A percentile compares a stretch with the other conserved stretches of the same genome.
phyloP scores from a whole-genome alignment of 2,329 filamentous ascomycete genomes.

The Fusarium protoensiforme region DNA sequence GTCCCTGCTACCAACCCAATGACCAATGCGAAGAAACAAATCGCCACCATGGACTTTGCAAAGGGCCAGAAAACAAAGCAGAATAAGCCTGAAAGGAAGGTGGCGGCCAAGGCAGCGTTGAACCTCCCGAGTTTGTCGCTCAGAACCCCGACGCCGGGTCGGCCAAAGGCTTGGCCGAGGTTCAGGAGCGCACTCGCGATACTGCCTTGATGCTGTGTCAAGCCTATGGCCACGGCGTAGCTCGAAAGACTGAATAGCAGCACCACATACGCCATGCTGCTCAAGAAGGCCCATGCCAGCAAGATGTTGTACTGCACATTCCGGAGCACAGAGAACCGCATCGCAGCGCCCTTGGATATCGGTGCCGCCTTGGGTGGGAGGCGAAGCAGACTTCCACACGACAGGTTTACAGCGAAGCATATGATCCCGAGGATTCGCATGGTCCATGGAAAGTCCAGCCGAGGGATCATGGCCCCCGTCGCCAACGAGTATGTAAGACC shows the following conservation, averaged over 20 bases:
- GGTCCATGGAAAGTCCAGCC: slow-evolving; percentile 65
- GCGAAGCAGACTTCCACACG: neutral
- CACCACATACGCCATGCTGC: neutral
- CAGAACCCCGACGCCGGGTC: slow-evolving; percentile 71
- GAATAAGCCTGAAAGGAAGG: slow-evolving; percentile 54
- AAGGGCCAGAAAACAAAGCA: slow-evolving; percentile 72
- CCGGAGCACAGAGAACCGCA: neutral
- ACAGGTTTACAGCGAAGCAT: slow-evolving; percentile 61
- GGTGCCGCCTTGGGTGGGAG: neutral
- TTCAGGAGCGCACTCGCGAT: slow-evolving; percentile 71
- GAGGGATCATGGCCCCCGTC: slow-evolving; percentile 62
- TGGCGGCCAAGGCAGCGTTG: slow-evolving; percentile 68
- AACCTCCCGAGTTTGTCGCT: slow-evolving; percentile 70
- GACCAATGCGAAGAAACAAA: slow-evolving; percentile 69
- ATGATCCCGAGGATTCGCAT: slow-evolving; percentile 62
- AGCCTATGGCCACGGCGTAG: slow-evolving; percentile 49
- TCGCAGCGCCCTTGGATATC: neutral
- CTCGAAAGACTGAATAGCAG: neutral
- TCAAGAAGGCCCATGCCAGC: neutral
- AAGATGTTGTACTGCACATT: neutral
- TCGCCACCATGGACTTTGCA: slow-evolving; percentile 65
- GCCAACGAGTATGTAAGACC: slow-evolving; percentile 39
- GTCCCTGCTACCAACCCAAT: slow-evolving; percentile 62
- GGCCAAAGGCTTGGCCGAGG: slow-evolving; percentile 67
- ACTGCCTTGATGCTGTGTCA: slow-evolving; percentile 67